These are phyloP conservation scores for Alnus rubra DNA, from an alignment of 306 rosid genomes.

Conservation along the genomic window DNA sequence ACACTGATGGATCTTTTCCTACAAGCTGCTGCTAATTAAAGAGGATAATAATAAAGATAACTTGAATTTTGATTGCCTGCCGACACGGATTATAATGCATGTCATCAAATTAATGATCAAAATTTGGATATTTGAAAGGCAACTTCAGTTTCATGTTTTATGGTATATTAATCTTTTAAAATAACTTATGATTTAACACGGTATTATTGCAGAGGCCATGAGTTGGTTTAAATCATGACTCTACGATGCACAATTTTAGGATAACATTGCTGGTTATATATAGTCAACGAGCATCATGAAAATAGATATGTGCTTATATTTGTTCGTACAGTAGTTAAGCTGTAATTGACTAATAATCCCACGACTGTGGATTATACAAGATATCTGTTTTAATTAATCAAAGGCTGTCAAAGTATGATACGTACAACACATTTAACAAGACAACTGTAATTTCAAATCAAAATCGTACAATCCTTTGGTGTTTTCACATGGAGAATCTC, in stretches of 20 bases:
- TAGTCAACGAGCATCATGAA: conserved; percentile 32
- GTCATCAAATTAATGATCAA: not conserved
- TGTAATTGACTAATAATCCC: conserved; percentile 28
- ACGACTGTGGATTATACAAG: conserved; percentile 18
- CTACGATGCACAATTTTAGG: no score
- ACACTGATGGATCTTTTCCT: not conserved
- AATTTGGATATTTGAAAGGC: not conserved
- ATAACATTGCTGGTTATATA: conserved; percentile 21
- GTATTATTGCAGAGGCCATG: no score
- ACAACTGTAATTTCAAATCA: conserved; percentile 33
- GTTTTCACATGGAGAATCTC: conserved; percentile 38
- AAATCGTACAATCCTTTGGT: conserved; percentile 23
- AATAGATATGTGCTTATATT: not conserved
- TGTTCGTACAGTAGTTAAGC: conserved; percentile 33
- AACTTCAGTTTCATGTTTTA: no score
- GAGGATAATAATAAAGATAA: not conserved
- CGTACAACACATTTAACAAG: not conserved
- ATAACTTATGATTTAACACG: no score
- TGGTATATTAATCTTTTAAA: no score
- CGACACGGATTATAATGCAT: not conserved
- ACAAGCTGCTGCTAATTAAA: conserved; percentile 6
- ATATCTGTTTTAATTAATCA: conserved; percentile 23
- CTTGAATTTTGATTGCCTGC: not conserved
- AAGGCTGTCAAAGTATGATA: conserved; percentile 28
- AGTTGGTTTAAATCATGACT: no score